Base-by-base conservation (phyloP, 495 filamentous ascomycete species). In the Hypoxylon rickii region DNA sequence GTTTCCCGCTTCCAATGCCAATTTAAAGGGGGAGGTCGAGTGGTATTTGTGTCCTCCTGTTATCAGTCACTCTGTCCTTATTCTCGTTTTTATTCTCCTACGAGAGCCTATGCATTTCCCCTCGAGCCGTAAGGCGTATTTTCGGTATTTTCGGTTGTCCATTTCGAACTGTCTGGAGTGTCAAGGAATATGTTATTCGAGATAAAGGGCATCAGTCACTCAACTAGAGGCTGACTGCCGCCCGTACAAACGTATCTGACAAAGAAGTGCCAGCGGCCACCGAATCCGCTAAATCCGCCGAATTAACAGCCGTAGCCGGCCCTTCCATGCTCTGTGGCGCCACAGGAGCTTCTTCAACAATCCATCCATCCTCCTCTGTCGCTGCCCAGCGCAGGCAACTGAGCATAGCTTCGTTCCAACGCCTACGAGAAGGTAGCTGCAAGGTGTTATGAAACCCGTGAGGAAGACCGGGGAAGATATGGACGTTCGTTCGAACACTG, bases 381-480 rank as follows among this genome's bases (percentile, higher is more conserved):
- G 19, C 12, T 4, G 47, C 53, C 65, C 65, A 68, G 15, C 58
- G 58, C 6, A 68, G 36, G 12, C 45, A 60, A 19, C 58, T 55
- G 11, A 63, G 47, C 43, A 60, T 40, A 16, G 55, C 46, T 20
- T 64, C 64, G 29, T 63, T 61, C 55, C 61, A 69, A 7, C 38
- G 52, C 37, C 34, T 55, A 29, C 50, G 53, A 0, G 60, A 64
- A 1, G 56, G 56, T 10, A 69, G 50, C 31, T 51, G 55, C 17
- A 46, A 20, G 8, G 61, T 66, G 5, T 38, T 50, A 2, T 48
- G 36, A 22, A 69, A 69, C 1, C 41, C 56, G 38, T 69, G 66
- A 1, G 66, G 66, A 13, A 69, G 60, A 11, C 66, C 66, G 1
- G 63, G 55, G 51, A 69, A 69, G 3, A 69, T 55, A 22, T 69